Evolutionary conservation across 2,329 filamentous ascomycete genomes (phyloP).

Genomic region (Talaromyces verruculosus): DNA sequence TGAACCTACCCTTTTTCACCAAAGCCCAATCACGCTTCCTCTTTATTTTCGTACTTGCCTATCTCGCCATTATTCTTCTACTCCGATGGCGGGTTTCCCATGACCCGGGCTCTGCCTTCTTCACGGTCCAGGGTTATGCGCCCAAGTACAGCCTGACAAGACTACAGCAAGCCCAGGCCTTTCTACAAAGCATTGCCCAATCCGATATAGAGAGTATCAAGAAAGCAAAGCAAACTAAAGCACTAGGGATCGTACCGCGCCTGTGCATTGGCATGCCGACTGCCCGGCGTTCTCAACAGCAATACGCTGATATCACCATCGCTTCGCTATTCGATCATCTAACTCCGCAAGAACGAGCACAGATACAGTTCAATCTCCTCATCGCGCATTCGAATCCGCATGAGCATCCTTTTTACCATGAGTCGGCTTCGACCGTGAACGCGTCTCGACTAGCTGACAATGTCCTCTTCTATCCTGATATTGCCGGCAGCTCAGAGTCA

Average conservation of each 20-base stretch:
- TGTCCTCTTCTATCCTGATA: slow-evolving; percentile 43
- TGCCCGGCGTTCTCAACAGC: slow-evolving; percentile 40
- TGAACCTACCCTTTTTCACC: not conserved
- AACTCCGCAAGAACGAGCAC: slow-evolving; percentile 40
- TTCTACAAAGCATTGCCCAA: not conserved
- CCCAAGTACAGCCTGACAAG: slow-evolving; percentile 7
- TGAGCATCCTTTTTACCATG: slow-evolving; percentile 40
- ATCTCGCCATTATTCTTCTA: not conserved
- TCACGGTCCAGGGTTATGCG: slow-evolving; percentile 1
- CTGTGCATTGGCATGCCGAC: slow-evolving; percentile 48
- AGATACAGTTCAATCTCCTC: slow-evolving; percentile 47
- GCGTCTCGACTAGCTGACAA: slow-evolving; percentile 41
- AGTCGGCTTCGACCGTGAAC: slow-evolving; percentile 38
- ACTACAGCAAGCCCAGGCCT: not conserved
- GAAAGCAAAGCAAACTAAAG: not conserved
- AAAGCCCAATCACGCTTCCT: not conserved
- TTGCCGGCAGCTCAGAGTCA: slow-evolving; percentile 24
- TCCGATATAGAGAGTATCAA: not conserved
- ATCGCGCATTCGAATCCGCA: slow-evolving; percentile 47
- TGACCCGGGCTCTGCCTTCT: slow-evolving; percentile 2
- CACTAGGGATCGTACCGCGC: not conserved
- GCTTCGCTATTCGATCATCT: slow-evolving; percentile 48
- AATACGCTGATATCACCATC: slow-evolving; percentile 45
- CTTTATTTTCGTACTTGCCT: not conserved
- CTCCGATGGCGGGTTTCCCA: not conserved